These are phyloP conservation scores for Lolium multiflorum DNA, from an alignment of 176 grass and related monocot genomes.

Conservation along the genomic window DNA sequence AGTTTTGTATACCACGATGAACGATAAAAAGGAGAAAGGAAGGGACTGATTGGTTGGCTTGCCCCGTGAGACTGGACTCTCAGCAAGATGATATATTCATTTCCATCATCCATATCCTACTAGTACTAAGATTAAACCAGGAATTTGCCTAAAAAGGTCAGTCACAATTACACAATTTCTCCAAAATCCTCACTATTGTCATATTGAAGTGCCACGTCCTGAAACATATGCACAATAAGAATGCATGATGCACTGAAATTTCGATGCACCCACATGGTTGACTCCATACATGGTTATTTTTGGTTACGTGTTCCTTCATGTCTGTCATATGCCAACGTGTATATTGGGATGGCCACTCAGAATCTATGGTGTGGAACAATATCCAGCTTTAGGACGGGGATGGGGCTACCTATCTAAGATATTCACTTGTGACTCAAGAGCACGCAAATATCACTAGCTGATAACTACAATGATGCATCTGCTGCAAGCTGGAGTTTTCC, in stretches of 20 bases:
- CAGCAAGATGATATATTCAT: conserved; percentile 25
- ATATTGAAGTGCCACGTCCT: not conserved
- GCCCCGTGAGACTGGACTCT: not conserved
- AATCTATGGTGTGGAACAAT: not conserved
- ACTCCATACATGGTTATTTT: conserved; percentile 4
- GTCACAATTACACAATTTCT: not conserved
- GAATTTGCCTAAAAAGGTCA: not conserved
- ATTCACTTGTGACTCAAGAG: not conserved
- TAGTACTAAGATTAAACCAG: not conserved
- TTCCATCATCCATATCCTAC: not conserved
- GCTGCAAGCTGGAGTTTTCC: not conserved
- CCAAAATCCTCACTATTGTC: not conserved
- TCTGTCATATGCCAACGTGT: not conserved
- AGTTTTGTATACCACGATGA: not conserved
- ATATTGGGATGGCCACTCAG: not conserved
- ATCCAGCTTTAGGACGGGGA: not conserved
- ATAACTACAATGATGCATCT: not conserved
- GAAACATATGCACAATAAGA: conserved; percentile 6
- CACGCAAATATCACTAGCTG: not conserved
- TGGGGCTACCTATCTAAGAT: not conserved
- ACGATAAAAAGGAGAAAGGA: not conserved
- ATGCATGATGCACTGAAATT: not conserved
- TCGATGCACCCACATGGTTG: not conserved
- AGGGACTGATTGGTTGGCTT: not conserved
- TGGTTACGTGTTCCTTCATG: conserved; percentile 18